These are phyloP conservation scores for Cucumis cinereus DNA, from an alignment of 306 rosid species.

Conservation along the genomic window DNA sequence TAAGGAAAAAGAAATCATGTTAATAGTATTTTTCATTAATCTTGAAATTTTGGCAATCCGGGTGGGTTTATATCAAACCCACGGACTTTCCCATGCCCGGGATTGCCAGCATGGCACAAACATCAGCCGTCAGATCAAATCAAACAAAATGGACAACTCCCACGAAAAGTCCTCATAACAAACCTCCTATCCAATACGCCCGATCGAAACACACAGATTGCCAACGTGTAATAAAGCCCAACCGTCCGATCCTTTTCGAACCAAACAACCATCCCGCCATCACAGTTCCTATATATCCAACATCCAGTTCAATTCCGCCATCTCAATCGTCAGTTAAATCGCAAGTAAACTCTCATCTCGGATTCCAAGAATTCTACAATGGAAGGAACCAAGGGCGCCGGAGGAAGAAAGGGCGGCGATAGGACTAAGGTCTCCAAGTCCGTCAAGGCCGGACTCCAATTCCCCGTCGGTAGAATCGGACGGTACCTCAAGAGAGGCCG, in stretches of 20 bases:
- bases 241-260: not conserved
- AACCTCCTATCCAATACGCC: not conserved
- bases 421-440: not conserved
- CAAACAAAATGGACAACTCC: not conserved
- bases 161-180: not conserved
- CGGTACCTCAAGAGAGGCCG: conserved; percentile 1
- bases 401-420: not conserved
- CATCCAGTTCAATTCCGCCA: not conserved
- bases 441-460: not conserved
- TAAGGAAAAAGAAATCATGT: too few relatives aligned
- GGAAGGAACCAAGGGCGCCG: not conserved
- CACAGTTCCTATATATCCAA: not conserved
- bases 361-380: not conserved
- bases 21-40: not conserved
- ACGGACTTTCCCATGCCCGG: not conserved
- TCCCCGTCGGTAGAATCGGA: not conserved
- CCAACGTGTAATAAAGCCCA: not conserved
- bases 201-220: not conserved
- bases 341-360: too few relatives aligned
- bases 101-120: not conserved
- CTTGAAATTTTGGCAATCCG: not conserved
- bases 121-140: not conserved
- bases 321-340: not conserved
- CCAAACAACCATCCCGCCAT: conserved; percentile 5
- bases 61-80: not conserved